These are phyloP conservation scores for Clarireedia monteithiana DNA, from an alignment of 2,329 filamentous ascomycete genomes.

Conservation along the genomic window DNA sequence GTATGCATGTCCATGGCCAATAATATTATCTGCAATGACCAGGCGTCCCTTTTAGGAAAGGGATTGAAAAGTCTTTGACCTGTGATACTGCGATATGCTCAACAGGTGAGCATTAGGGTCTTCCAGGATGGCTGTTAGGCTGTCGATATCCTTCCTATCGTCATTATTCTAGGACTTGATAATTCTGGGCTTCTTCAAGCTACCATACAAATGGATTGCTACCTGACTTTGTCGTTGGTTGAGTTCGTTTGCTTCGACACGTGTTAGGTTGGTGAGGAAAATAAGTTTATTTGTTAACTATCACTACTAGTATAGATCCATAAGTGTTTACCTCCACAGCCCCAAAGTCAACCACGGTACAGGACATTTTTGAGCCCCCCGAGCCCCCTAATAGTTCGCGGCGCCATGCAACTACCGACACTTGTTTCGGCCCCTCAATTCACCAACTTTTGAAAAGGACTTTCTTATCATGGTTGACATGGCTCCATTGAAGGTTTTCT, in stretches of 20 bases:
- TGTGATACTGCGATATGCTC: conserved; percentile 2
- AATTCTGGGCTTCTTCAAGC: background rate
- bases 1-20: background rate
- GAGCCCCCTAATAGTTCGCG: background rate
- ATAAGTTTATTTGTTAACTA: background rate
- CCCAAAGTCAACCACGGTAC: background rate
- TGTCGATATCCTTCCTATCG: too few species aligned
- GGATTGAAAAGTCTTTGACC: background rate
- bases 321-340: background rate
- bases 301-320: background rate
- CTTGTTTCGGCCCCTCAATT: background rate
- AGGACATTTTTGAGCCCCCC: background rate
- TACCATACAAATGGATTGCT: background rate
- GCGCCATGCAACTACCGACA: background rate
- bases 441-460: background rate
- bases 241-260: background rate
- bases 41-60: background rate
- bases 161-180: background rate
- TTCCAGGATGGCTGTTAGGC: background rate
- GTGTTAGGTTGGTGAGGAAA: background rate
- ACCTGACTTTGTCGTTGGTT: background rate
- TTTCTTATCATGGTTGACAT: conserved; percentile 6
- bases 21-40: background rate
- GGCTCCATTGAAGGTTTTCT: conserved; percentile 1
- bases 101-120: background rate